phyloP scores from a whole-genome alignment of 108 stramenopile species.

The Pseudonitzschia multistriata region DNA sequence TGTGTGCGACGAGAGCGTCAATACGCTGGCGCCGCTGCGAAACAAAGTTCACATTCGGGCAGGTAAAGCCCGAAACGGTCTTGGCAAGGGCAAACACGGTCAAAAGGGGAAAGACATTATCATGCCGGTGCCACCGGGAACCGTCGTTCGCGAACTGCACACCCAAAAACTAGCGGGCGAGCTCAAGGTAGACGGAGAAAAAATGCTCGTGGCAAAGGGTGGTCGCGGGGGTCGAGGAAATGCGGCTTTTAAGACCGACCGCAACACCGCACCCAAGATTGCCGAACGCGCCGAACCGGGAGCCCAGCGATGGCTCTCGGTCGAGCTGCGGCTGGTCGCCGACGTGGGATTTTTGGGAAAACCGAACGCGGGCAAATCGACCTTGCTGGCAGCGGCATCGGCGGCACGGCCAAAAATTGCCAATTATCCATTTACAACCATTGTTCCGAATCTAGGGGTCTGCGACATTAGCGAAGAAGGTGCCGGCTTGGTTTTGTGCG shows the following conservation, averaged over 20 bases:
- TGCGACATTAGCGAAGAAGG: conserved; percentile 84
- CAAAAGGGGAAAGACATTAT: conserved; percentile 58
- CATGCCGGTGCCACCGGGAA: conserved; percentile 91
- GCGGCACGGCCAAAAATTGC: conserved; percentile 96
- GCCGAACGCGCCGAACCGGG: conserved; percentile 92
- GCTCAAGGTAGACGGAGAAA: conserved; percentile 72
- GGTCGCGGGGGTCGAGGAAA: conserved; percentile 96
- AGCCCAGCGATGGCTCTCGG: conserved; percentile 78
- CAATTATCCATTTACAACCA: conserved; percentile 97
- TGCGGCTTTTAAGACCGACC: conserved; percentile 86
- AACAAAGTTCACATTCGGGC: conserved; percentile 83
- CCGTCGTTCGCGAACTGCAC: conserved; percentile 86
- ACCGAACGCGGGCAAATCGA: conserved; percentile 99
- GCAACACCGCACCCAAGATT: conserved; percentile 83
- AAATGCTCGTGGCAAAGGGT: conserved; percentile 86
- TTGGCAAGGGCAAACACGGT: conserved; percentile 85
- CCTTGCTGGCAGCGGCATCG: conserved; percentile 82
- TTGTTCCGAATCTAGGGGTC: conserved; percentile 95
- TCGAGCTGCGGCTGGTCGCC: conserved; percentile 93
- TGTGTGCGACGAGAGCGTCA: conserved; percentile 76
- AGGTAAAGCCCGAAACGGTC: conserved; percentile 74
- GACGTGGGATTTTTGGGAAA: conserved; percentile 96
- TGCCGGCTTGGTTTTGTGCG: conserved; percentile 85
- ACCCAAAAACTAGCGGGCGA: conserved; percentile 89
- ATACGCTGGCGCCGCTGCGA: conserved; percentile 84